A percentile compares a stretch with the other conserved stretches of the same genome.
Conservation (phyloP, 2,329 filamentous ascomycete genomes). For the Westerdykella aurantiaca region DNA sequence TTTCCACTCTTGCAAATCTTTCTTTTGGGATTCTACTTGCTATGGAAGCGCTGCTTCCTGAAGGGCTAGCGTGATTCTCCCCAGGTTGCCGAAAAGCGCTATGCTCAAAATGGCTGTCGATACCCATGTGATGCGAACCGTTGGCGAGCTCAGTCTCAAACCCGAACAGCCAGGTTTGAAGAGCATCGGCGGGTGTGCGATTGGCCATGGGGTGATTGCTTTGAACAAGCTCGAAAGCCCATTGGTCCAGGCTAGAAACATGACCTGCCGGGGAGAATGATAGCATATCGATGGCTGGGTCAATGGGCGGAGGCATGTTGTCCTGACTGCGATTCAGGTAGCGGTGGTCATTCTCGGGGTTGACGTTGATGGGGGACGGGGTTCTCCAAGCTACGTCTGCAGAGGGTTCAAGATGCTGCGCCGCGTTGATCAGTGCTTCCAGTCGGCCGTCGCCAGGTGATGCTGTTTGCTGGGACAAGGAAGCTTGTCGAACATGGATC, state of each 20-base stretch:
- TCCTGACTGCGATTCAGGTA: constrained; percentile 23
- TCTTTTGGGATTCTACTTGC: constrained; percentile 36
- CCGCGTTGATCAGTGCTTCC: constrained; percentile 36
- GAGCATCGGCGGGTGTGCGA: constrained; percentile 31
- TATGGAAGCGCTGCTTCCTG: constrained; percentile 32
- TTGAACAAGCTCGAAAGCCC: constrained; percentile 35
- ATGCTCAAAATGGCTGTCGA: constrained; percentile 29
- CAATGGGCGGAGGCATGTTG: constrained; percentile 32
- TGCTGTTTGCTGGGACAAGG: constrained; percentile 13
- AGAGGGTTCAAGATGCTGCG: constrained; percentile 31
- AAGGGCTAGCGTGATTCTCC: constrained; percentile 29
- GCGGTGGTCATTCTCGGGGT: constrained; percentile 16
- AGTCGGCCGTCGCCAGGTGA: constrained; percentile 31
- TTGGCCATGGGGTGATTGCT: constrained; percentile 33
- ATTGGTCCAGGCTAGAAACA: constrained; percentile 33
- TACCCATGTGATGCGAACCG: constrained; percentile 23
- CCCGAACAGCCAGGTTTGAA: constrained; percentile 36
- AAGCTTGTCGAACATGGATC: constrained; percentile 10
- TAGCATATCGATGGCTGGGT: constrained; percentile 34
- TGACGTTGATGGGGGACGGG: constrained; percentile 26
- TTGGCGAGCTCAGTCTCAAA: constrained; percentile 26
- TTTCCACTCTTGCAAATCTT: constrained; percentile 36
- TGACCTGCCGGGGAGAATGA: constrained; percentile 32
- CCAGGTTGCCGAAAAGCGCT: constrained; percentile 18
- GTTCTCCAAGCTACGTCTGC: constrained; percentile 32